Evolutionary conservation across 305 asterid genomes (phyloP), one percentile per base, ranked within the genome.

Genomic region (Withania somnifera): DNA sequence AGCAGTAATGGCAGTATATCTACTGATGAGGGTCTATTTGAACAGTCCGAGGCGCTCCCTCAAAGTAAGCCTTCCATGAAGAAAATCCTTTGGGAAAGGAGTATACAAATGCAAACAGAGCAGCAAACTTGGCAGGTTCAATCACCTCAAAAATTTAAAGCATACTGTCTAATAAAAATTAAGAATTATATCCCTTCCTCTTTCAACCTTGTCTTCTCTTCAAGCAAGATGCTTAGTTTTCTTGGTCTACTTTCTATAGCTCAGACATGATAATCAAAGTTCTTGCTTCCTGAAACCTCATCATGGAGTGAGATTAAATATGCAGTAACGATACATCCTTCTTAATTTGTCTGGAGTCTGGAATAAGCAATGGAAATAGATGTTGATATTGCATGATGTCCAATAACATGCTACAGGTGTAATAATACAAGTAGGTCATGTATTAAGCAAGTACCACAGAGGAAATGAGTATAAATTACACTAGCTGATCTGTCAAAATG

Each of bases 121-220:
- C 98, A 91, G 85, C 89, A 78, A 80, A 88, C 76, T 81, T 94
- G 98, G 99, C 97, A 96, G 99, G 98, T 96, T 88, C 42, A 81
- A 22, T 82, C 53, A 47, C 87, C 80, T 79, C 50, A 26, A 47
- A 42, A 38, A 45, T 64, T 69, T 68, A 68, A 64, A 85, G 82
- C 78, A 60, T 19, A 50, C 32, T 24, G 11, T 66, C 14, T 30
- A 60, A 66, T 66, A 50, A 75, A 69, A 36, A 40, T 32, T 76
- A 22, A 52, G 54, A 47, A 53, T 47, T 28, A 53, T n/a, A n/a
- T n/a, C n/a, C 19, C 47, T 42, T 40, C 80, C 63, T 75, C 61
- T 51, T 17, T 63, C 63, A 73, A 30, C 30, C 61, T 26, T 24
- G 58, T 71, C 56, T 42, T 71, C 20, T 13, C 36, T 45, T 71